Percentiles rank a stretch among this genome's conserved stretches.
These are phyloP conservation scores for Galeopsis tetrahit DNA, from an alignment of 257 asterid species.

Conservation along the genomic window DNA sequence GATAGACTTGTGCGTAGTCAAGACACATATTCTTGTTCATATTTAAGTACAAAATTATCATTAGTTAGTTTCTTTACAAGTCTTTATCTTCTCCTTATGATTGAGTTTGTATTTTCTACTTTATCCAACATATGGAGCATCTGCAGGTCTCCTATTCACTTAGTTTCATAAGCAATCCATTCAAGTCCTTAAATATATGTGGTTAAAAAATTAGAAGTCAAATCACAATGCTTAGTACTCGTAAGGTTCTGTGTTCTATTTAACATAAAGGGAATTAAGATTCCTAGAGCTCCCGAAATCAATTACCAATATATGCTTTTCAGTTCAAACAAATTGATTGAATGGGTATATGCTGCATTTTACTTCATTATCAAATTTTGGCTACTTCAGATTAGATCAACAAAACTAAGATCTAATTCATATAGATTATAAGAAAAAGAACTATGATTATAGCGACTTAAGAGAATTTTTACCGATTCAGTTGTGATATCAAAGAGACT, in stretches of 20 bases:
- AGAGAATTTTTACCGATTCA: slow-evolving; percentile 57
- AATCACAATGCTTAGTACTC: slow-evolving; percentile 22
- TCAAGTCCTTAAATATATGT: neutral
- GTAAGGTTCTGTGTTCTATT: slow-evolving; percentile 18
- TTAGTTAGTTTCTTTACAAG: neutral
- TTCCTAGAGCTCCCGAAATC: neutral
- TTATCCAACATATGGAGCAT: neutral
- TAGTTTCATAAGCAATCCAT: neutral
- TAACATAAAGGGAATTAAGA: neutral
- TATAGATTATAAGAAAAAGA: neutral
- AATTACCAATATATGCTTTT: neutral
- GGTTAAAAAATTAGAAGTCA: neutral
- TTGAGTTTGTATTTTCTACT: neutral
- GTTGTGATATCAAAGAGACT: slow-evolving; percentile 93
- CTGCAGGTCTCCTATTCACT: neutral
- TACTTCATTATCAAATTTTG: slow-evolving; percentile 15
- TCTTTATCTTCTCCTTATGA: neutral
- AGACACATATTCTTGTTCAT: neutral
- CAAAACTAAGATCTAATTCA: neutral
- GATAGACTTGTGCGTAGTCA: neutral
- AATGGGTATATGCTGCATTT: slow-evolving; percentile 22
- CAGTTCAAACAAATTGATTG: slow-evolving; percentile 5
- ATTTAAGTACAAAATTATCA: neutral
- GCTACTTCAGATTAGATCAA: slow-evolving; percentile 21
- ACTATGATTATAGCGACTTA: neutral